These are phyloP conservation scores for Colletotrichum sp. DNA, from an alignment of 2,329 filamentous ascomycete genomes.

Conservation along the genomic window DNA sequence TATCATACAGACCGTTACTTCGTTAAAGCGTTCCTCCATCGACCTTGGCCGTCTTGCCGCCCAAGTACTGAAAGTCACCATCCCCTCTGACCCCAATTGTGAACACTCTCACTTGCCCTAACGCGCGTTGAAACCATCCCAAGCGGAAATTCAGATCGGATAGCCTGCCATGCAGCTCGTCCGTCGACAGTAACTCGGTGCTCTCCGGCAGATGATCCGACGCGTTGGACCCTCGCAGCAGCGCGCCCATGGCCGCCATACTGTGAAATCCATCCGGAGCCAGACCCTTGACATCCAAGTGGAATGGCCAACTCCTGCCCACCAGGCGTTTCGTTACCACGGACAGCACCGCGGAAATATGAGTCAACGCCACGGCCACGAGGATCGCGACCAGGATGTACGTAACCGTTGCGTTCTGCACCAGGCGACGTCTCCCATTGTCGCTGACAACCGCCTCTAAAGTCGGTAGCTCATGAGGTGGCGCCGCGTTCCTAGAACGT, in stretches of 20 bases:
- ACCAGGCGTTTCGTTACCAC: neutral
- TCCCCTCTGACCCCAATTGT: neutral
- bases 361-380: neutral
- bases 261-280: neutral
- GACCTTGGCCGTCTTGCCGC: neutral
- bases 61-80: neutral
- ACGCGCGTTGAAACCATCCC: neutral
- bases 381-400: neutral
- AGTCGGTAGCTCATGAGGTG: neutral
- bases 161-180: neutral
- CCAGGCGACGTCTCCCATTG: neutral
- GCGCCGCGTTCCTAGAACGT: neutral
- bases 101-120: neutral
- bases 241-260: neutral
- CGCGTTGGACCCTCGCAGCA: neutral
- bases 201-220: neutral
- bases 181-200: neutral
- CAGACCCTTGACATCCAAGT: neutral
- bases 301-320: neutral
- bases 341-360: neutral
- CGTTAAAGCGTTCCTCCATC: neutral
- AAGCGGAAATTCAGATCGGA: neutral
- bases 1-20: neutral
- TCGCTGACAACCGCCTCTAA: neutral
- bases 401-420: neutral